Conservation (phyloP, 176 grass and related monocot species). For the Elaeis guineensis region DNA sequence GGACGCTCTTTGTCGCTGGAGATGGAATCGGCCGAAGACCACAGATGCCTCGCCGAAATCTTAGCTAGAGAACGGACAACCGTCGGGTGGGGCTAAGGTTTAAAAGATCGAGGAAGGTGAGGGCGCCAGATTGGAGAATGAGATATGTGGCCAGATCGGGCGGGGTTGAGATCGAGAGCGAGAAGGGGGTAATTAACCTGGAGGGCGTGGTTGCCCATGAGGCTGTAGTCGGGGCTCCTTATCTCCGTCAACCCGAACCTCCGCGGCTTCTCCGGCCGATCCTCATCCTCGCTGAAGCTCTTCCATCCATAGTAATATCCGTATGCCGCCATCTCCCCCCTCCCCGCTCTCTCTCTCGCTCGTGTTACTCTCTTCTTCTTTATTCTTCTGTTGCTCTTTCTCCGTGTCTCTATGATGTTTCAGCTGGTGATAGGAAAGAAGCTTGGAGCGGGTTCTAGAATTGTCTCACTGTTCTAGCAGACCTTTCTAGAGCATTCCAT, state of each 20-base stretch:
- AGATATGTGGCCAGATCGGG: too few relatives aligned
- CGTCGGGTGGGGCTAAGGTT: too few relatives aligned
- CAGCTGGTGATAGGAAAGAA: background rate
- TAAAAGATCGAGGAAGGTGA: too few relatives aligned
- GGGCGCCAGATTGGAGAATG: too few relatives aligned
- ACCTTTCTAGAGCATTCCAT: too few relatives aligned
- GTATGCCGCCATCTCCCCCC: conserved; percentile 8
- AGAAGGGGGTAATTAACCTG: conserved; percentile 27
- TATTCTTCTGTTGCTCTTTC: background rate
- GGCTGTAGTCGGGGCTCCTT: conserved; percentile 65
- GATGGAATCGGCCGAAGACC: too few relatives aligned
- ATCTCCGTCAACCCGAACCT: conserved; percentile 89
- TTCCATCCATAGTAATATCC: conserved; percentile 32
- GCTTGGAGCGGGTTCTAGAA: conserved; percentile 42
- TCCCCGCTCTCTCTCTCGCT: conserved; percentile 7
- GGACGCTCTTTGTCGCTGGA: too few relatives aligned
- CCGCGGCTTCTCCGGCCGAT: conserved; percentile 88
- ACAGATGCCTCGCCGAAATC: too few relatives aligned
- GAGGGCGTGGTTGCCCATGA: conserved; percentile 41
- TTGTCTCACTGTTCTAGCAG: too few relatives aligned
- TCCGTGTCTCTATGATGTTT: background rate
- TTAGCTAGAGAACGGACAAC: too few relatives aligned
- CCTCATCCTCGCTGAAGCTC: conserved; percentile 54
- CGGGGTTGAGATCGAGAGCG: too few relatives aligned
- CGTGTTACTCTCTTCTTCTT: background rate